Percentiles rank a stretch among this genome's conserved stretches.
phyloP scores from a whole-genome alignment of 768 basidiomycete species.

The Gymnopilus junonius region DNA sequence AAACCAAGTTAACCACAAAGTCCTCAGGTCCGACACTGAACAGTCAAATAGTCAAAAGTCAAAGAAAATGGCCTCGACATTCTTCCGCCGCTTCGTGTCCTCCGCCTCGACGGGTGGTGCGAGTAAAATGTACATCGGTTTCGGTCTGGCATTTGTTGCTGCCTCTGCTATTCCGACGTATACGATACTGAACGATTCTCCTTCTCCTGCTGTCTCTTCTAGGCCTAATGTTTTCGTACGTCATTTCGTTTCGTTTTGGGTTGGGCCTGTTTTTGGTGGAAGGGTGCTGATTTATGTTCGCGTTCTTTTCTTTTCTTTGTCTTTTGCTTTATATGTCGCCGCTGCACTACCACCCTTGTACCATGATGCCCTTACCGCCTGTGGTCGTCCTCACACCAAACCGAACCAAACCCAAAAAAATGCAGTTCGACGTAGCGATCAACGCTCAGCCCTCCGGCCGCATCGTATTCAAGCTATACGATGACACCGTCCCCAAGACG shows the following conservation, averaged over 20 bases:
- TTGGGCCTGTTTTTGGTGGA: neutral
- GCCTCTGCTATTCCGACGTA: conserved; percentile 33
- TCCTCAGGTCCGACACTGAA: too few relatives aligned
- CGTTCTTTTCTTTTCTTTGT: neutral
- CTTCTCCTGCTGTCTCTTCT: conserved; percentile 19
- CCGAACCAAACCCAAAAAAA: too few relatives aligned
- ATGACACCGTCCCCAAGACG: conserved; percentile 83
- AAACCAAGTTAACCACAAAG: too few relatives aligned
- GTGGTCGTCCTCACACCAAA: too few relatives aligned
- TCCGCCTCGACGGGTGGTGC: conserved; percentile 44
- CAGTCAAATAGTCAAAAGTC: too few relatives aligned
- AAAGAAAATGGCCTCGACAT: conserved; percentile 46
- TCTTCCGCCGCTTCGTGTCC: conserved; percentile 55
- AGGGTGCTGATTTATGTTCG: neutral
- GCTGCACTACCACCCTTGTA: neutral
- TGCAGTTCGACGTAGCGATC: conserved; percentile 74
- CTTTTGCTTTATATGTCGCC: neutral
- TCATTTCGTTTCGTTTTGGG: neutral
- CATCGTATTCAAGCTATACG: conserved; percentile 83
- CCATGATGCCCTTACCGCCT: neutral
- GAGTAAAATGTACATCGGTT: conserved; percentile 39
- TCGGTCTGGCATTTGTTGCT: conserved; percentile 21
- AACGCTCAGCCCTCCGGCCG: conserved; percentile 63
- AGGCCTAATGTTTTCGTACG: conserved; percentile 47
- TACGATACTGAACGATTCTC: conserved; percentile 33